Conservation (phyloP, 495 filamentous ascomycete species). For the Penicillium lagena region DNA sequence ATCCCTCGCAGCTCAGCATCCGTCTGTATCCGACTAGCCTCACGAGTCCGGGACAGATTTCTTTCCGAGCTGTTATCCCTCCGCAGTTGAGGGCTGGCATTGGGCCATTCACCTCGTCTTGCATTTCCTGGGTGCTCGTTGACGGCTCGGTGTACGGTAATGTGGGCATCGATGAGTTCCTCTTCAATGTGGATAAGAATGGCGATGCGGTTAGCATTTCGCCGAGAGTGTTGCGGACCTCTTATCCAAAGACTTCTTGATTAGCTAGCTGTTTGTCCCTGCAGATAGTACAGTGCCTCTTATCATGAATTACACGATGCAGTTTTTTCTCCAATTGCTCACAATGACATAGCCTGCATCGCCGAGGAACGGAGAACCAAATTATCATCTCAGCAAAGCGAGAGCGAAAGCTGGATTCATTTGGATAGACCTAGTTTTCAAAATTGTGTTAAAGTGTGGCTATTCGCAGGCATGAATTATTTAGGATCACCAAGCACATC, state of each 20-base stretch:
- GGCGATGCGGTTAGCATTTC: slow-evolving; percentile 21
- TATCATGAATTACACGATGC: too few relatives aligned
- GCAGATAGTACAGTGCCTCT: too few relatives aligned
- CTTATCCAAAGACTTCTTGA: neutral
- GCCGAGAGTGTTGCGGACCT: slow-evolving; percentile 17
- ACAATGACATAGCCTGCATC: too few relatives aligned
- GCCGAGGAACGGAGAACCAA: too few relatives aligned
- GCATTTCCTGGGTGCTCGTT: slow-evolving; percentile 18
- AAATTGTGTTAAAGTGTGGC: too few relatives aligned
- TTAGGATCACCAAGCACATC: too few relatives aligned
- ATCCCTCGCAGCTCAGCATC: slow-evolving; percentile 14
- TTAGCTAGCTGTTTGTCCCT: too few relatives aligned
- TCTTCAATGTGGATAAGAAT: slow-evolving; percentile 24
- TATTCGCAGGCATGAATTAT: too few relatives aligned
- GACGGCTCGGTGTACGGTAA: slow-evolving; percentile 26
- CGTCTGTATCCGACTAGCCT: slow-evolving; percentile 44
- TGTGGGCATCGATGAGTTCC: slow-evolving; percentile 34
- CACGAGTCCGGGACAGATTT: slow-evolving; percentile 15
- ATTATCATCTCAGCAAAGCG: too few relatives aligned
- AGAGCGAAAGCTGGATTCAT: too few relatives aligned
- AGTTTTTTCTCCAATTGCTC: too few relatives aligned
- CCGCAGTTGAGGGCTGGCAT: neutral
- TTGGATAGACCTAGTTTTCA: too few relatives aligned
- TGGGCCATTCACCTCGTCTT: slow-evolving; percentile 15
- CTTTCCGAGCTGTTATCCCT: slow-evolving; percentile 39